phyloP scores from a whole-genome alignment of 352 stramenopile genomes.

The Phytopythium chamaehyphon region DNA sequence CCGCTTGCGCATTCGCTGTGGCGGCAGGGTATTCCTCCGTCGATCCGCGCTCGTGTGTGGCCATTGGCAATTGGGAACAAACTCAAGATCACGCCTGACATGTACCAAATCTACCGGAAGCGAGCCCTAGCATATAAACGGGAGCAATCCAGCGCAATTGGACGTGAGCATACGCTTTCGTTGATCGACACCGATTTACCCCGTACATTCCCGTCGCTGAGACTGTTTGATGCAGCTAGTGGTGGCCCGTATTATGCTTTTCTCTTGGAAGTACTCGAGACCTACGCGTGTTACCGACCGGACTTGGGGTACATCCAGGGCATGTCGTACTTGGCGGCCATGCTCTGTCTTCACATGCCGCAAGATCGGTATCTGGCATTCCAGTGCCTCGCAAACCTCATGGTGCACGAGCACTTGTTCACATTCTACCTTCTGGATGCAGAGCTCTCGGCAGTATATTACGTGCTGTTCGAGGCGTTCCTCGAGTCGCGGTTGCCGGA shows the following conservation, averaged over 20 bases:
- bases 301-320: constrained; percentile 89
- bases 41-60: constrained; percentile 78
- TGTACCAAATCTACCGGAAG: constrained; percentile 82
- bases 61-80: constrained; percentile 83
- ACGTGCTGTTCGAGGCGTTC: constrained; percentile 76
- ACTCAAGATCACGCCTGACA: constrained; percentile 81
- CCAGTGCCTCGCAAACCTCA: constrained; percentile 84
- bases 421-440: constrained; percentile 85
- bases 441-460: constrained; percentile 77
- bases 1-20: constrained; percentile 72
- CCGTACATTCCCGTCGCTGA: constrained; percentile 78
- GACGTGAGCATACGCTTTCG: constrained; percentile 71
- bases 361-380: constrained; percentile 78
- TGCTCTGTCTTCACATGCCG: constrained; percentile 85
- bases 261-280: constrained; percentile 78
- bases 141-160: constrained; percentile 36
- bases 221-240: constrained; percentile 56
- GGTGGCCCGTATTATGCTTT: constrained; percentile 74
- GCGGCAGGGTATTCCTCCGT: constrained; percentile 79
- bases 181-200: constrained; percentile 87
- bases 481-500: constrained; percentile 41
- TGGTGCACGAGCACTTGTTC: constrained; percentile 87
- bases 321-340: constrained; percentile 86
- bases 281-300: constrained; percentile 83
- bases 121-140: constrained; percentile 60